Evolutionary conservation across 257 asterid species (phyloP).

Genomic region (Linaria vulgaris): DNA sequence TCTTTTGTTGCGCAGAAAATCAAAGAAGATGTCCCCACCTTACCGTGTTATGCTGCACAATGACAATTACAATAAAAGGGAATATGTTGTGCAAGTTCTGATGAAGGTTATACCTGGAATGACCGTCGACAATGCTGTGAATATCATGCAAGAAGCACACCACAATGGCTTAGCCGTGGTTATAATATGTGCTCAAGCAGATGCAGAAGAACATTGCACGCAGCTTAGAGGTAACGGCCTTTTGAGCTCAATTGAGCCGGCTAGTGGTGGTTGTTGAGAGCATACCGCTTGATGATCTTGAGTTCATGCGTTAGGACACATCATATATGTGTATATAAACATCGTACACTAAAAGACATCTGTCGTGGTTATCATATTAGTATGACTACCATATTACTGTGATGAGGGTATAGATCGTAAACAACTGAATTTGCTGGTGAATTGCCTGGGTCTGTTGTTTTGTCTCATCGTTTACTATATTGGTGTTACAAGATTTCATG

Average conservation of each 20-base stretch:
- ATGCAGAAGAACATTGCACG: slow-evolving; percentile 89
- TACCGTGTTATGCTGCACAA: slow-evolving; percentile 86
- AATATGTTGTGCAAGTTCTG: slow-evolving; percentile 91
- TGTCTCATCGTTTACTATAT: not conserved
- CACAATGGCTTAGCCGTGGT: slow-evolving; percentile 77
- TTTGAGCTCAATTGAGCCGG: slow-evolving; percentile 90
- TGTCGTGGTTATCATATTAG: slow-evolving; percentile 21
- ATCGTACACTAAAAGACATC: slow-evolving; percentile 26
- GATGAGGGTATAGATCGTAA: slow-evolving; percentile 26
- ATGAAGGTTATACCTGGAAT: slow-evolving; percentile 99
- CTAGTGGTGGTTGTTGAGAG: slow-evolving; percentile 69
- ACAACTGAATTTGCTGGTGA: slow-evolving; percentile 6
- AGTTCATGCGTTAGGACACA: slow-evolving; percentile 20
- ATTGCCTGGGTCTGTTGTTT: not conserved
- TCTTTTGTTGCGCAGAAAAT: slow-evolving; percentile 54
- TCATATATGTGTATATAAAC: slow-evolving; percentile 37
- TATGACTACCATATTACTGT: slow-evolving; percentile 15
- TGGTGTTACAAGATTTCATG: not conserved
- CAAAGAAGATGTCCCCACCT: slow-evolving; percentile 84
- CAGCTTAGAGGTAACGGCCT: slow-evolving; percentile 93
- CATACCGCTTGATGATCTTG: slow-evolving; percentile 11
- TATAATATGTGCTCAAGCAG: slow-evolving; percentile 81
- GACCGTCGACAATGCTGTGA: slow-evolving; percentile 89
- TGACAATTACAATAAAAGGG: slow-evolving; percentile 87
- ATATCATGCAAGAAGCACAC: slow-evolving; percentile 97